Evolutionary conservation across 768 basidiomycete species (phyloP), one percentile per base, ranked within the genome.

Genomic region (Ramaria sp.): DNA sequence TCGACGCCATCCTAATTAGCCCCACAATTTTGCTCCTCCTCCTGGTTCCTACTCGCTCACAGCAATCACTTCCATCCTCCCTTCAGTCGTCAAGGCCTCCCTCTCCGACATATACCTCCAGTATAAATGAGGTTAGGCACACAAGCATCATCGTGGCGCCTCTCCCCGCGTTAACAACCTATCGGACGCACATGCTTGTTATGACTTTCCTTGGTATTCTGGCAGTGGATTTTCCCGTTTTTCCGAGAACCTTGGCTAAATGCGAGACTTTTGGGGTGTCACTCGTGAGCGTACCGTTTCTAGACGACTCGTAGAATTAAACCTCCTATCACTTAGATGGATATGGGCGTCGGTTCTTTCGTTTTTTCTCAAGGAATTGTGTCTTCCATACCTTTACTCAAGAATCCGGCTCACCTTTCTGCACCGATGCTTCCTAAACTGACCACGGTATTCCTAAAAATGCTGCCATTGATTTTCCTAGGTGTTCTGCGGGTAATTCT

Each of bases 301-400:
- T n/a, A 17, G n/a, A 39, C 22, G 1, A 49, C 17, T 34, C 34
- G 3, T 11, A 37, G 37, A n/a, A 49, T 9, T 17, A 27, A 49
- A 12, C 10, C n/a, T 3, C 27, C 10, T 3, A 49, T 20, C 24
- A 54, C 17, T 33, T 60, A 99, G 95, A 99, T 98, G 96, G 96
- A 99, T 65, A 70, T 93, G 12, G 96, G 96, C 11, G 95, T 97
- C 1, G 96, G 96, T 12, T 92, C 94, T 1, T 98, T 99, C 61
- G 91, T 98, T 12, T 98, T 96, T 68, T 93, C 95, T 0, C 88
- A 94, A 66, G 96, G 96, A 20, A 69, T 99, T 43, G 83, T 93
- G 5, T 92, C 92, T n/a, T 86, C 91, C 0, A 82, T 86, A 45
- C 86, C 91, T 1, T 67, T 92, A 27, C 71, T 94, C 31, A 86